Evolutionary conservation across 1,284 basidiomycete species (phyloP).

Genomic region (Cutaneotrichosporon dermatis): DNA sequence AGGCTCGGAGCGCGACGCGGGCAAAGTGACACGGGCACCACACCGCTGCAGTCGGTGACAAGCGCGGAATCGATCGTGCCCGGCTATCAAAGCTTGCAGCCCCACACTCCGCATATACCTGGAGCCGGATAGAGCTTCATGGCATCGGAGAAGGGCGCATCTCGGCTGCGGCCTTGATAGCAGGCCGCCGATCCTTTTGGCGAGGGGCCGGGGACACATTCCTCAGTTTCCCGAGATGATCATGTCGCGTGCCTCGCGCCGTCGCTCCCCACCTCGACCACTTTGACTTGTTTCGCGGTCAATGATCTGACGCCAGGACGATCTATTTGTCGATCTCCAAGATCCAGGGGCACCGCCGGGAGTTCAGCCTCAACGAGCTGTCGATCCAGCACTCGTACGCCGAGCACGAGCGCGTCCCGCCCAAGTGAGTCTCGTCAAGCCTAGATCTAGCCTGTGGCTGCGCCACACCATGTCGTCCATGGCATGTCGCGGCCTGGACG

Average conservation of each 20-base stretch:
- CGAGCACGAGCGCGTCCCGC: constrained; percentile 76
- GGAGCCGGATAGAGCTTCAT: too few relatives aligned
- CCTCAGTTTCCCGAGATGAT: too few relatives aligned
- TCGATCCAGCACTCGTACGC: constrained; percentile 67
- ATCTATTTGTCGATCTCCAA: constrained; percentile 65
- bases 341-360: constrained; percentile 73
- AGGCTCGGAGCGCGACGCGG: neutral
- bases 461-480: neutral
- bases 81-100: too few relatives aligned
- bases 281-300: neutral
- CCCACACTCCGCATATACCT: too few relatives aligned
- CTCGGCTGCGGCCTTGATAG: too few relatives aligned
- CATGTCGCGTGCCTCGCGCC: neutral
- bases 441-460: neutral
- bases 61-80: too few relatives aligned
- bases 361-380: constrained; percentile 76
- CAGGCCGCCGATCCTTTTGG: too few relatives aligned
- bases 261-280: neutral
- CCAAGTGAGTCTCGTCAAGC: constrained; percentile 43
- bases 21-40: neutral
- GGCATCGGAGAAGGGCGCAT: too few relatives aligned
- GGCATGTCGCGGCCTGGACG: too few relatives aligned
- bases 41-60: neutral
- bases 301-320: constrained; percentile 50
- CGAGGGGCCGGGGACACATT: too few relatives aligned